phyloP scores from a whole-genome alignment of 2,329 filamentous ascomycete genomes.

The Fusarium lyarnte region DNA sequence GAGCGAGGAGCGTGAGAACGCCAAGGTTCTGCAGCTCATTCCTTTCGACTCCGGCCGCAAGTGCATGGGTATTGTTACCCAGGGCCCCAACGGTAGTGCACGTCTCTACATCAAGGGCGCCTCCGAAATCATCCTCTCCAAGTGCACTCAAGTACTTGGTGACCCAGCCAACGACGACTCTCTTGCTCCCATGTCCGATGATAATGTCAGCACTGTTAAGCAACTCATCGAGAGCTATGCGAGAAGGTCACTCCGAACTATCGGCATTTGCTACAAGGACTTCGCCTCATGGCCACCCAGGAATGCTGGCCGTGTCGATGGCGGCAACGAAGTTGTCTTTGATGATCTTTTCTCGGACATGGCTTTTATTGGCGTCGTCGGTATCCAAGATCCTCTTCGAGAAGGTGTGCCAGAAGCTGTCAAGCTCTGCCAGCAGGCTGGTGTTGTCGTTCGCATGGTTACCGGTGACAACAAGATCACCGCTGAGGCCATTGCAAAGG shows the following conservation, averaged over 20 bases:
- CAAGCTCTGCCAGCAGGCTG: constrained; percentile 75
- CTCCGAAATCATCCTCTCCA: constrained; percentile 69
- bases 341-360: constrained; percentile 74
- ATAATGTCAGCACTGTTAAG: constrained; percentile 67
- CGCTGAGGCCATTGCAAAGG: constrained; percentile 79
- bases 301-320: constrained; percentile 63
- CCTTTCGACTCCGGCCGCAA: constrained; percentile 82
- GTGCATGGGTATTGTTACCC: constrained; percentile 71
- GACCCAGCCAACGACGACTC: constrained; percentile 59
- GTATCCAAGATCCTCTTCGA: constrained; percentile 84
- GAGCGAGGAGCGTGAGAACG: constrained; percentile 69
- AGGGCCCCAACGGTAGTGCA: constrained; percentile 60
- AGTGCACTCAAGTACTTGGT: constrained; percentile 63
- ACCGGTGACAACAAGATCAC: constrained; percentile 85
- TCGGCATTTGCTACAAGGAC: constrained; percentile 84
- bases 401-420: constrained; percentile 80
- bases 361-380: constrained; percentile 75
- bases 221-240: constrained; percentile 81
- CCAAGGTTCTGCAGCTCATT: constrained; percentile 70
- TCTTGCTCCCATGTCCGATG: constrained; percentile 57
- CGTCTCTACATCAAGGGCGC: constrained; percentile 72
- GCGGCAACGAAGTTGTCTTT: constrained; percentile 70
- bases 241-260: constrained; percentile 81
- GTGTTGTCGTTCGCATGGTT: constrained; percentile 85
- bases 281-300: constrained; percentile 86